Evolutionary conservation across 306 rosid species (phyloP).

Genomic region (Abrus pulchellus): DNA sequence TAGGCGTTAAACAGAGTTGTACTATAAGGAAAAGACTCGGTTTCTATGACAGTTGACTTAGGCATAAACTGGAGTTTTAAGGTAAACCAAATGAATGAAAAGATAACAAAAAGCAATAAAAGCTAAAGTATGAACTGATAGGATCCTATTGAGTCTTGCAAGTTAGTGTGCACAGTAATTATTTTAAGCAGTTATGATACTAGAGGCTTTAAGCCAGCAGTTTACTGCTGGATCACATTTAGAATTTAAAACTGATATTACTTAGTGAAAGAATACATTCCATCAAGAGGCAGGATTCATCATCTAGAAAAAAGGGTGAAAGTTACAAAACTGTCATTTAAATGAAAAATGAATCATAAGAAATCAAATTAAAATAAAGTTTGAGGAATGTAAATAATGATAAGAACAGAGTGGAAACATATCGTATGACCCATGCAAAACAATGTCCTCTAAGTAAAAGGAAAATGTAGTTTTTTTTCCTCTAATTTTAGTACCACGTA

Average conservation of each 20-base stretch:
- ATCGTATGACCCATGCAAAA: constrained; percentile 16
- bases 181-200: no score
- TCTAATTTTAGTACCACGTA: constrained; percentile 1
- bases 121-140: no score
- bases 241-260: no score
- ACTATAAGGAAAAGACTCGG: no score
- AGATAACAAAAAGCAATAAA: no score
- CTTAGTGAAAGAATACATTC: background rate
- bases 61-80: no score
- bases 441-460: background rate
- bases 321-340: background rate
- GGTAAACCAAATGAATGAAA: no score
- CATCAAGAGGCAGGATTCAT: background rate
- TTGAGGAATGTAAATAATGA: background rate
- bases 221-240: no score
- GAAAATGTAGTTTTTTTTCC: background rate
- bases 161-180: no score
- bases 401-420: background rate
- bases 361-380: background rate
- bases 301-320: background rate
- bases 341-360: background rate
- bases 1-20: constrained; percentile 8
- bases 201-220: no score
- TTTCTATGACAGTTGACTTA: background rate
- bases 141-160: no score